These are phyloP conservation scores for Ustilago trichophora DNA, from an alignment of 1,284 basidiomycete genomes.

Conservation along the genomic window DNA sequence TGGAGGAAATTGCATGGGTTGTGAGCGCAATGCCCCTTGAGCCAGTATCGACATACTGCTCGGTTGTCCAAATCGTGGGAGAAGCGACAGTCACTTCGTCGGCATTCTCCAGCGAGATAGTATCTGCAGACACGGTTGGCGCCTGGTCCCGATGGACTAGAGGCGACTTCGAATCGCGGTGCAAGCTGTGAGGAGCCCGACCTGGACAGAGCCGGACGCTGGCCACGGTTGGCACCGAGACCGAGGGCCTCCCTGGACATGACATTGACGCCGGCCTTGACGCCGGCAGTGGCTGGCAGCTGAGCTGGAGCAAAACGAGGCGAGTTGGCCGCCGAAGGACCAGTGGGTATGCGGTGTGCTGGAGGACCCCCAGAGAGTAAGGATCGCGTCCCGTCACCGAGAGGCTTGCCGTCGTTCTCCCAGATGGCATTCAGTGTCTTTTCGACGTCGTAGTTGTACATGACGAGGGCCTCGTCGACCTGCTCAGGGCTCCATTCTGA, in stretches of 20 bases:
- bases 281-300: conserved; percentile 37
- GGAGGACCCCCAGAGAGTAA: conserved; percentile 26
- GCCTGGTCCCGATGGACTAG: conserved; percentile 9
- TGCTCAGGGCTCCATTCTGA: conserved; percentile 76
- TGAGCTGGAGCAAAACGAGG: conserved; percentile 12
- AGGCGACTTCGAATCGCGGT: conserved; percentile 9
- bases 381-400: conserved; percentile 32
- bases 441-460: conserved; percentile 92
- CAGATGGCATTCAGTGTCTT: conserved; percentile 90
- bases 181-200: conserved; percentile 23
- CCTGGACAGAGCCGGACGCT: conserved; percentile 18
- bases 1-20: conserved; percentile 65
- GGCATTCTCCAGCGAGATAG: conserved; percentile 93
- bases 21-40: conserved; percentile 79
- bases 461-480: conserved; percentile 88
- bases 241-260: conserved; percentile 50
- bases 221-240: conserved; percentile 13
- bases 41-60: conserved; percentile 95
- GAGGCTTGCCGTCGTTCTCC: conserved; percentile 69
- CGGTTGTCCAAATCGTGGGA: conserved; percentile 67
- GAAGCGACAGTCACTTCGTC: conserved; percentile 95
- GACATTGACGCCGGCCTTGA: conserved; percentile 52
- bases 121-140: conserved; percentile 81
- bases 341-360: conserved; percentile 1
- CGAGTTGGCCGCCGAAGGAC: conserved; percentile 4